Evolutionary conservation across 176 grass and related monocot species (phyloP), one percentile per base, ranked within the genome.

Genomic region (Bromus sterilis): DNA sequence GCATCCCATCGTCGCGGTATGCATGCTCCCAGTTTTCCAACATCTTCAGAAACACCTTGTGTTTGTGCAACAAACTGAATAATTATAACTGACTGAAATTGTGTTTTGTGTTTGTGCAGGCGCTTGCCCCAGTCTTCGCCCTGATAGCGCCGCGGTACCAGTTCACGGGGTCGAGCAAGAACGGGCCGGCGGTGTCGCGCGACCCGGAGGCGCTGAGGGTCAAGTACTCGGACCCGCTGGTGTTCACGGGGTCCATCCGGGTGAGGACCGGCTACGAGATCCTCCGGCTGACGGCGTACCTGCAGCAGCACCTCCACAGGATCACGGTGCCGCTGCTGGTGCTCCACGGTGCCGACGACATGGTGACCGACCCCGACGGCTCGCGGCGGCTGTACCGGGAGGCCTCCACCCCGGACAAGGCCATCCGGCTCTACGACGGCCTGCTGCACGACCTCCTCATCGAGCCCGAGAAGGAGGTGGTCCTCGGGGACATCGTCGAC

Each of bases 241-340:
- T 98, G 16, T 98, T 95, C 87, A 98, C 93, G 0, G 92, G 93
- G 18, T 74, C 96, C 1, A 95, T 98, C 75, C 82, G 96, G 35
- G 90, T 98, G 1, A 30, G 88, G 49, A 98, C 92, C 4, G 92
- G 96, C 21, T 93, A 87, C 40, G 96, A 98, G 86, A 91, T 98
- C 84, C 85, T 95, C 26, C 53, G 87, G 32, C 79, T 99, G 37
- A 92, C 88, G 1, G 79, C 89, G 1, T 95, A 51, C 66, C 77
- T 95, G 79, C 89, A 91, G 75, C 73, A 86, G 35, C 79, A 90
- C 78, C 83, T 93, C 6, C 51, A 77, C 49, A 77, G 71, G 40
- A 36, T 99, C 46, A 35, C 60, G 18, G 78, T 88, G 10, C 91
- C 93, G 11, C 82, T 95, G 77, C 74, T 99, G 14, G 91, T 93